Percentiles rank a stretch among this genome's conserved stretches.
phyloP scores from a whole-genome alignment of 768 basidiomycete species.

The Chalciporus sphaerocephalus region DNA sequence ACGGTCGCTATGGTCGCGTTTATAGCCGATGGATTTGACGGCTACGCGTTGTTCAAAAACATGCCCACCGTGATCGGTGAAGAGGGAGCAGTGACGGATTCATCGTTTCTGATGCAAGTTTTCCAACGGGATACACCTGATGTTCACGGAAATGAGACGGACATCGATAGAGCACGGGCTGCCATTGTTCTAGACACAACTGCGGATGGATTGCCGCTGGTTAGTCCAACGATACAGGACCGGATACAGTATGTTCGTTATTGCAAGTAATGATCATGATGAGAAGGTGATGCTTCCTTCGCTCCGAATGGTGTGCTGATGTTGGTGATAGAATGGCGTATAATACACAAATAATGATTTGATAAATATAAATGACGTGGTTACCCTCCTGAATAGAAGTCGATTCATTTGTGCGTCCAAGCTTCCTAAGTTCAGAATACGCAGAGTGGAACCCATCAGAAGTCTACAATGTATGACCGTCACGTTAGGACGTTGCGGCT shows the following conservation, averaged over 20 bases:
- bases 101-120: slow-evolving; percentile 4
- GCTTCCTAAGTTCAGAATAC: not conserved
- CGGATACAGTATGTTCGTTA: slow-evolving; percentile 7
- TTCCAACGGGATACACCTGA: slow-evolving; percentile 5
- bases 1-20: slow-evolving; percentile 9
- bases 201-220: not conserved
- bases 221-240: slow-evolving; percentile 10
- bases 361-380: slow-evolving; percentile 16
- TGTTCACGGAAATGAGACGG: not conserved
- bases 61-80: slow-evolving; percentile 1
- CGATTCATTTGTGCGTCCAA: not conserved
- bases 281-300: not conserved
- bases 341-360: slow-evolving; percentile 9
- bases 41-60: slow-evolving; percentile 6
- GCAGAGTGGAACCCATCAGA: not conserved
- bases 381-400: too few species aligned
- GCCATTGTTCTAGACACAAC: slow-evolving; percentile 2
- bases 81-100: slow-evolving; percentile 6
- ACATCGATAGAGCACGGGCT: slow-evolving; percentile 7
- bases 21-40: slow-evolving; percentile 10
- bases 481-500: slow-evolving; percentile 11
- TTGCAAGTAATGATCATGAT: not conserved
- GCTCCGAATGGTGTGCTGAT: not conserved
- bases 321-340: slow-evolving; percentile 9
- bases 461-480: not conserved